These are phyloP conservation scores for Phenoliferia sp. DNA, from an alignment of 1,284 basidiomycete genomes.

Conservation along the genomic window DNA sequence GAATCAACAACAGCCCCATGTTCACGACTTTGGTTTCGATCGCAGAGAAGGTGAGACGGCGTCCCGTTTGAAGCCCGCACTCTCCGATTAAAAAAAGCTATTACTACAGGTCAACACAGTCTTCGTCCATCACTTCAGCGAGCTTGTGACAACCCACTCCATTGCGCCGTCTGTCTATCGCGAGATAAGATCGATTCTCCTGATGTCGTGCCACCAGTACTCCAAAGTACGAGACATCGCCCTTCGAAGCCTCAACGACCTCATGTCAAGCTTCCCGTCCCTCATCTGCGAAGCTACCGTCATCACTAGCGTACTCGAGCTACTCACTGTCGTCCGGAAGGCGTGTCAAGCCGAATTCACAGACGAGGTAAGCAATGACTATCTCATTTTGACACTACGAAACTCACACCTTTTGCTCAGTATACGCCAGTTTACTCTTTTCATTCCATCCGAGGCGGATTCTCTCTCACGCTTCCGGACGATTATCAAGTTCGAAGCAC, in stretches of 20 bases:
- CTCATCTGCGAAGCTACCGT: constrained; percentile 85
- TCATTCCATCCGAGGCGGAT: constrained; percentile 62
- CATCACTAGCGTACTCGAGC: constrained; percentile 84
- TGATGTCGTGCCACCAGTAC: constrained; percentile 77
- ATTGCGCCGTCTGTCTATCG: constrained; percentile 66
- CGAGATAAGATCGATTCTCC: constrained; percentile 71
- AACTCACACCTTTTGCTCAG: constrained; percentile 45
- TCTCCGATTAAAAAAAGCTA: constrained; percentile 9
- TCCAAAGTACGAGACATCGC: constrained; percentile 76
- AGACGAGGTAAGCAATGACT: constrained; percentile 78
- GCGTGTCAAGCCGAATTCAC: constrained; percentile 86
- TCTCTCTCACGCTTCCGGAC: constrained; percentile 79
- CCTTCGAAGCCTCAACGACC: constrained; percentile 71
- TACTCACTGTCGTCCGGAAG: constrained; percentile 79
- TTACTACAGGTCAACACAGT: constrained; percentile 40
- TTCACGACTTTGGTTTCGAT: constrained; percentile 76
- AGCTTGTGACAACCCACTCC: constrained; percentile 70
- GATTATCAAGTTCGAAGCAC: constrained; percentile 81
- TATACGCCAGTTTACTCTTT: constrained; percentile 85
- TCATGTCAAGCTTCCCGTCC: constrained; percentile 90
- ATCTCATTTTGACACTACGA: too few species aligned
- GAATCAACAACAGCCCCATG: constrained; percentile 65
- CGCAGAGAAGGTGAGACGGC: constrained; percentile 65
- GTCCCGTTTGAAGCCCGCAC: neutral
- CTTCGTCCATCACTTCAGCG: constrained; percentile 63